Base-by-base conservation (phyloP, 108 stramenopile species). In the Aurantiochytrium sp. region DNA sequence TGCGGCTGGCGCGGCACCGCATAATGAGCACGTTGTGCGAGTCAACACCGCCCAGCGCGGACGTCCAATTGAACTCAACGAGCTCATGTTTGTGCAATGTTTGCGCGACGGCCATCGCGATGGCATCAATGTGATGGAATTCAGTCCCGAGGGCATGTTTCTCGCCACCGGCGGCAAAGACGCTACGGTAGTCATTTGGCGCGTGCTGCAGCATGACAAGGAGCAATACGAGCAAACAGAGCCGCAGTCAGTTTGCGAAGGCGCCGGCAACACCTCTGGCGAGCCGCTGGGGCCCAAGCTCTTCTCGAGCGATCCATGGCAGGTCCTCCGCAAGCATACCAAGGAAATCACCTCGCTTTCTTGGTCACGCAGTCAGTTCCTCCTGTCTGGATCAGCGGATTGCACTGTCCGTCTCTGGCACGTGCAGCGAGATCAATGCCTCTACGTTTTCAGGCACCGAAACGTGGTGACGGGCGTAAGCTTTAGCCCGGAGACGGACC, bases 81-180 rank as follows among this genome's bases (percentile, higher is more conserved):
- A 83, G 73, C 73, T 83, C 12, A 44, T 83, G 10, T 83, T 83
- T 23, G 73, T 53, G 23, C 73, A 83, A n/a, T 83, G 73, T n/a
- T 4, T 83, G 44, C 73, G 49, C 73, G 73, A 47, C 18, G 73
- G 49, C n/a, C 72, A 72, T 42, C 10, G 51, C 23, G 73, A 53
- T 5, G 73, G 23, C 19, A n/a, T 83, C 44, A 83, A 47, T 12
- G 49, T 51, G 21, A 5, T 83, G 16, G 51, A 53, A 12, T 83
- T 83, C 4, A 83, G 73, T n/a, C 44, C 49, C 28, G 73, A 83
- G 28, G 73, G 73, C 49, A 83, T 83, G 73, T 83, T 83, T n/a
- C 5, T 83, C 16, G 73, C 73, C 44, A 51, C 73, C n/a, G 73
- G 49, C 44, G 73, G 73, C 51, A 53, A 12, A n/a, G 73, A 83